phyloP scores from a whole-genome alignment of 108 stramenopile species.

The Pseudonitzschia multiseries region DNA sequence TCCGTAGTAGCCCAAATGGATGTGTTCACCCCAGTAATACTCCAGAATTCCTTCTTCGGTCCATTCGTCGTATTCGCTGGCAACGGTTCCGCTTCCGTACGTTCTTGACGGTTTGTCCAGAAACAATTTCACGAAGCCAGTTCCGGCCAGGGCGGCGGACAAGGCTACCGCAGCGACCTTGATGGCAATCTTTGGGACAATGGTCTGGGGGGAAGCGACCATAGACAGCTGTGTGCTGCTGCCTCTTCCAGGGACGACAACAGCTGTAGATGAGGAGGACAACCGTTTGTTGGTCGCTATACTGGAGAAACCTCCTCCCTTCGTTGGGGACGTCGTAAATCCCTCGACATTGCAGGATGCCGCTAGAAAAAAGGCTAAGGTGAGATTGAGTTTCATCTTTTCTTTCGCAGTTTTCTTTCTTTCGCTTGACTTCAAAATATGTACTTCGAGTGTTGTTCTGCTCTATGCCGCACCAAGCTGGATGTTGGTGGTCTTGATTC shows the following conservation, averaged over 20 bases:
- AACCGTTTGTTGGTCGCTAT: neutral
- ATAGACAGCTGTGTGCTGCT: constrained; percentile 20
- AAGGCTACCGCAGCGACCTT: constrained; percentile 46
- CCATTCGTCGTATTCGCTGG: constrained; percentile 91
- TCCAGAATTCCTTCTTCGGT: constrained; percentile 94
- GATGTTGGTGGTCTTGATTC: too few species aligned
- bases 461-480: too few species aligned
- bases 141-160: constrained; percentile 60
- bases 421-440: neutral
- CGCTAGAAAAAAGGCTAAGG: neutral
- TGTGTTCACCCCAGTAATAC: constrained; percentile 99
- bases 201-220: constrained; percentile 20
- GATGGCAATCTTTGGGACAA: constrained; percentile 31
- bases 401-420: neutral
- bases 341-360: constrained; percentile 13
- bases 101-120: constrained; percentile 81
- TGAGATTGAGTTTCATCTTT: neutral
- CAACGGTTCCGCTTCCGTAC: constrained; percentile 77
- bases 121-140: constrained; percentile 59
- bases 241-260: neutral
- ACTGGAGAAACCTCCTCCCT: neutral
- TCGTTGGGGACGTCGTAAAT: constrained; percentile 2
- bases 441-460: too few species aligned
- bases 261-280: neutral
- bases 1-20: constrained; percentile 94